Evolutionary conservation across 768 basidiomycete genomes (phyloP).

Genomic region (Termitomyces sp.): DNA sequence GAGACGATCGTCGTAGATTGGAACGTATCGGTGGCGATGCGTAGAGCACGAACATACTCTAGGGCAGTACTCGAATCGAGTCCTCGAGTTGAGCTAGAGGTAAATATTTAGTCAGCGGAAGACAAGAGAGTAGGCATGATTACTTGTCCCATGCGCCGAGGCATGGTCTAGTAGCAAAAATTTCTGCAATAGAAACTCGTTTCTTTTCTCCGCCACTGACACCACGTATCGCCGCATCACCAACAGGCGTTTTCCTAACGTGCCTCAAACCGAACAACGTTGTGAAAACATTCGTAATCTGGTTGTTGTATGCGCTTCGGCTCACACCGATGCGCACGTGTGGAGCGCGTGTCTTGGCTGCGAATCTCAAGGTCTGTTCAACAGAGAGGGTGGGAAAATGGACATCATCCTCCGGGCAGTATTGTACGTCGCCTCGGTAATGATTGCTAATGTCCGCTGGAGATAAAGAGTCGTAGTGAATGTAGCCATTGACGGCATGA

Average conservation of each 20-base stretch:
- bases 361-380: slow-evolving; percentile 65
- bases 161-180: slow-evolving; percentile 48
- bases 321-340: slow-evolving; percentile 38
- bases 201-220: slow-evolving; percentile 52
- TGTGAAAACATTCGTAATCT: slow-evolving; percentile 48
- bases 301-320: slow-evolving; percentile 34
- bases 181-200: slow-evolving; percentile 62
- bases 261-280: slow-evolving; percentile 77
- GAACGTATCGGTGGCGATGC: slow-evolving; percentile 54
- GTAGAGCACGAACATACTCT: slow-evolving; percentile 64
- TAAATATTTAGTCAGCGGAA: background rate
- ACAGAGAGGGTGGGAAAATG: slow-evolving; percentile 84
- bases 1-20: slow-evolving; percentile 65
- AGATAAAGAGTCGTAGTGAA: slow-evolving; percentile 71
- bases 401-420: slow-evolving; percentile 80
- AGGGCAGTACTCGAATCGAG: slow-evolving; percentile 67
- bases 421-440: slow-evolving; percentile 75
- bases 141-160: slow-evolving; percentile 35
- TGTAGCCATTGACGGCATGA: slow-evolving; percentile 61
- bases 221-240: slow-evolving; percentile 57
- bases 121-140: background rate
- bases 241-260: slow-evolving; percentile 57
- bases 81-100: slow-evolving; percentile 53
- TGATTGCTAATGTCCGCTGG: slow-evolving; percentile 55
- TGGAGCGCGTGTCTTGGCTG: slow-evolving; percentile 63